Conservation (phyloP, 2,329 filamentous ascomycete genomes). For the Colletotrichum shisoi region DNA sequence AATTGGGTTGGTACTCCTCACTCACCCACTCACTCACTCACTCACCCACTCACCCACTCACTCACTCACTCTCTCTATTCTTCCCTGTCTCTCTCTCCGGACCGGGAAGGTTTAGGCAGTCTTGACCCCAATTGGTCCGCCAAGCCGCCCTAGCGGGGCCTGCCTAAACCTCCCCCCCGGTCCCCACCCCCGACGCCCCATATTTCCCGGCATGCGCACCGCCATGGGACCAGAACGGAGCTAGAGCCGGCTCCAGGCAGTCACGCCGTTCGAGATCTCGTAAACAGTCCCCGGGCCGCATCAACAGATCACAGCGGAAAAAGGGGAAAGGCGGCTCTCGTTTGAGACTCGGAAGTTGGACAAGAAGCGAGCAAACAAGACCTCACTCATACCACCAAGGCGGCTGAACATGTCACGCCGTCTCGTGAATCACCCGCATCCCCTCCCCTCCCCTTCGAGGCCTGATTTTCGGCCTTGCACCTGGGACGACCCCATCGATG, state of each 20-base stretch:
- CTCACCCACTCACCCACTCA: background rate
- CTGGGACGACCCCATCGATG: too few relatives aligned
- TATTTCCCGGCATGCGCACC: background rate
- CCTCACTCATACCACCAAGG: too few relatives aligned
- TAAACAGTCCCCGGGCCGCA: background rate
- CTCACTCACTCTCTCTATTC: too few relatives aligned
- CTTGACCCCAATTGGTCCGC: background rate
- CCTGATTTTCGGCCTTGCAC: too few relatives aligned
- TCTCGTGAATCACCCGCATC: background rate
- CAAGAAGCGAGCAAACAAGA: background rate
- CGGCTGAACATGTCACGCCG: too few relatives aligned
- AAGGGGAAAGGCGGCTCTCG: too few relatives aligned
- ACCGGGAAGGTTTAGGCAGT: background rate
- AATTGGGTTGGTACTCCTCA: too few relatives aligned
- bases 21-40: too few relatives aligned
- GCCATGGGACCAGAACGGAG: background rate
- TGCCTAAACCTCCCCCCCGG: slow-evolving; percentile 20
- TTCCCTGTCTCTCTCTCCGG: too few relatives aligned
- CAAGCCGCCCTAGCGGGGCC: background rate
- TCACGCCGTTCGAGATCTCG: background rate
- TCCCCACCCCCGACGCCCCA: background rate
- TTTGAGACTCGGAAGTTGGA: background rate
- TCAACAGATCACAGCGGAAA: background rate
- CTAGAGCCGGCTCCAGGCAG: background rate
- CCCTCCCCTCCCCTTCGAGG: too few relatives aligned